A percentile compares a stretch with the other conserved stretches of the same genome.
phyloP scores from a whole-genome alignment of 2,329 filamentous ascomycete genomes.

The Orbilia ellipsospora region DNA sequence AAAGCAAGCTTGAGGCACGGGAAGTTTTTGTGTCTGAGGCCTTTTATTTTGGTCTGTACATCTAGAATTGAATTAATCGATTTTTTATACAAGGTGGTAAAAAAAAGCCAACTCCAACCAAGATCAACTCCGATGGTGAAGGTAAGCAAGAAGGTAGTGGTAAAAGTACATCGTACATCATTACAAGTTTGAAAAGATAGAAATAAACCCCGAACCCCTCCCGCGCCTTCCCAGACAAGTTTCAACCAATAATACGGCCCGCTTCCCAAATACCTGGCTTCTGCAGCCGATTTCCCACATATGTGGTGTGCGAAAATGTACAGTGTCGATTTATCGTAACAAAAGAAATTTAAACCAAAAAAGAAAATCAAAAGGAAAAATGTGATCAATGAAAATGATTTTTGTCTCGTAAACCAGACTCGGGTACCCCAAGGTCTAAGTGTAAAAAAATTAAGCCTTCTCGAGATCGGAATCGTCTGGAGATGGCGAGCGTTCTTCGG shows the following conservation, averaged over 20 bases:
- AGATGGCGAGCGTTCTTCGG: conserved; percentile 51
- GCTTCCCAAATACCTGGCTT: conserved; percentile 40
- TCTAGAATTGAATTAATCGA: conserved; percentile 39
- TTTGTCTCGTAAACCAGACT: conserved; percentile 56
- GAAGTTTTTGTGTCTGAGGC: neutral
- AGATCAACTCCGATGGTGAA: conserved; percentile 37
- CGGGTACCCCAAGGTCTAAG: conserved; percentile 43
- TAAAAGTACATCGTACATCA: conserved; percentile 50
- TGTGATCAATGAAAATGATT: no score
- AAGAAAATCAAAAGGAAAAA: conserved; percentile 15
- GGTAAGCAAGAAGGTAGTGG: conserved; percentile 43
- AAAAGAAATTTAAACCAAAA: conserved; percentile 37
- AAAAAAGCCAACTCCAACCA: conserved; percentile 10
- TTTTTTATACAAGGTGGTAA: conserved; percentile 36
- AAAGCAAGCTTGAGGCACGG: conserved; percentile 18
- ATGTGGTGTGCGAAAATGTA: conserved; percentile 5
- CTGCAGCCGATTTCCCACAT: conserved; percentile 32
- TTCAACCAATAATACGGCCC: conserved; percentile 39
- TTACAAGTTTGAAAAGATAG: conserved; percentile 38
- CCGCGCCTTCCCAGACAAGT: conserved; percentile 43
- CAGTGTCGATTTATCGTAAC: conserved; percentile 29
- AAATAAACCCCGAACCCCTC: conserved; percentile 20
- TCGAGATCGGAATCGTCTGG: conserved; percentile 40
- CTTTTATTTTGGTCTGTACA: conserved; percentile 5
- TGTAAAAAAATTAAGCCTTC: conserved; percentile 41